These are phyloP conservation scores for Pseudocercospora macadamiae DNA, from an alignment of 2,329 filamentous ascomycete species.

Conservation along the genomic window DNA sequence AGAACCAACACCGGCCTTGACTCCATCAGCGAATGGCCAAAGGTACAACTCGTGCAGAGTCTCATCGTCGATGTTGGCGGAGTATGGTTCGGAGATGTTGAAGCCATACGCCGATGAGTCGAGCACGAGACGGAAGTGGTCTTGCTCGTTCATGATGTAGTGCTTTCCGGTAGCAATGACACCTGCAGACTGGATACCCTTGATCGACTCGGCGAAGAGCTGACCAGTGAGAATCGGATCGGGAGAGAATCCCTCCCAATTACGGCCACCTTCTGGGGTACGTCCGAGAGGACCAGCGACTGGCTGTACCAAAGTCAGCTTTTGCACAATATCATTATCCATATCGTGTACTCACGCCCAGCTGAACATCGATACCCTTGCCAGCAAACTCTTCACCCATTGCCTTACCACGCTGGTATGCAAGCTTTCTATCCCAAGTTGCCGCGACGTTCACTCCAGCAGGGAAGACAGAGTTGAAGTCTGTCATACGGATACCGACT, in stretches of 20 bases:
- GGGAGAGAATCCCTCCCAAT: conserved; percentile 63
- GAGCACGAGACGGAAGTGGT: conserved; percentile 43
- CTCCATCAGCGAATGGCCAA: conserved; percentile 82
- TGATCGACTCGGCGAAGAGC: conserved; percentile 31
- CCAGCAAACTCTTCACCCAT: conserved; percentile 38
- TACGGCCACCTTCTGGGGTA: conserved; percentile 30
- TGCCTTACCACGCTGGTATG: conserved; percentile 37
- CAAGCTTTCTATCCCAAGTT: conserved; percentile 47
- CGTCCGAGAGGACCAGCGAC: conserved; percentile 60
- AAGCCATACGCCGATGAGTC: conserved; percentile 39
- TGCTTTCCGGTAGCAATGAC: conserved; percentile 51
- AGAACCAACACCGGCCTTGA: conserved; percentile 76
- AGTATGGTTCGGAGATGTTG: conserved; percentile 57
- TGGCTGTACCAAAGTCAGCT: conserved; percentile 43
- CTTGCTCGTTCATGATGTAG: conserved; percentile 64
- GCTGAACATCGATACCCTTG: conserved; percentile 63
- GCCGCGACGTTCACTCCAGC: conserved; percentile 48
- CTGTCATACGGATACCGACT: conserved; percentile 45
- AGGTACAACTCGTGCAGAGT: conserved; percentile 78
- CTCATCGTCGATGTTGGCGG: conserved; percentile 73
- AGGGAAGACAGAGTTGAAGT: conserved; percentile 47
- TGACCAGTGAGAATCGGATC: conserved; percentile 64
- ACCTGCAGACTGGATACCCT: conserved; percentile 41
- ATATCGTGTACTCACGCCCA: conserved; percentile 50
- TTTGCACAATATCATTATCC: neutral